These are phyloP conservation scores for Blastobotrys muscicola DNA, from an alignment of 805 yeast genomes.

Conservation along the genomic window DNA sequence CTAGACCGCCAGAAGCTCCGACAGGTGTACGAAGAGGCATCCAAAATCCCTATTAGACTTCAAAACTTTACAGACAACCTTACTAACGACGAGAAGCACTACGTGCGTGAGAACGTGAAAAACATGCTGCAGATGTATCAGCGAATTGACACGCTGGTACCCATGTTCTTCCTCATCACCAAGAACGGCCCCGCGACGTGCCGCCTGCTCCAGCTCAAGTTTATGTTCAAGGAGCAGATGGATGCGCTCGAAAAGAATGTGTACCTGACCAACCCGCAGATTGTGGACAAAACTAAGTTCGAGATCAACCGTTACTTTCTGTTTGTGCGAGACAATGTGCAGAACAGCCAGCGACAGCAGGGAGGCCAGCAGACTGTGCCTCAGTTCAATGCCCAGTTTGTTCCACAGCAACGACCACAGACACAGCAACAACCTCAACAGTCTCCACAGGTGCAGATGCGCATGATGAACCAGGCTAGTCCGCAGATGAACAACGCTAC, in stretches of 20 bases:
- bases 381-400: not conserved
- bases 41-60: constrained; percentile 53
- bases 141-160: constrained; percentile 65
- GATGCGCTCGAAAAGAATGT: constrained; percentile 54
- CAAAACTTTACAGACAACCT: constrained; percentile 53
- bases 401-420: constrained; percentile 17
- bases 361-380: constrained; percentile 10
- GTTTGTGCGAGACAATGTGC: constrained; percentile 58
- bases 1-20: constrained; percentile 44
- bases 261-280: constrained; percentile 63
- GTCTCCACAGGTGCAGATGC: constrained; percentile 11
- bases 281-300: constrained; percentile 56
- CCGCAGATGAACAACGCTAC: too few relatives aligned
- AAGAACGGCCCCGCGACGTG: constrained; percentile 67
- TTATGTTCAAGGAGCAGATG: constrained; percentile 66
- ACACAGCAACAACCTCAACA: constrained; percentile 21
- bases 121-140: constrained; percentile 44
- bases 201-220: constrained; percentile 66
- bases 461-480: too few relatives aligned
- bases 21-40: constrained; percentile 58
- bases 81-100: constrained; percentile 53
- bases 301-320: constrained; percentile 70
- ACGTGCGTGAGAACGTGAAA: constrained; percentile 41
- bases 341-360: constrained; percentile 25
- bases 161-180: constrained; percentile 68